Evolutionary conservation across 2,329 filamentous ascomycete species (phyloP), one percentile per base, ranked within the genome.

Genomic region (Talaromyces funiculosus): DNA sequence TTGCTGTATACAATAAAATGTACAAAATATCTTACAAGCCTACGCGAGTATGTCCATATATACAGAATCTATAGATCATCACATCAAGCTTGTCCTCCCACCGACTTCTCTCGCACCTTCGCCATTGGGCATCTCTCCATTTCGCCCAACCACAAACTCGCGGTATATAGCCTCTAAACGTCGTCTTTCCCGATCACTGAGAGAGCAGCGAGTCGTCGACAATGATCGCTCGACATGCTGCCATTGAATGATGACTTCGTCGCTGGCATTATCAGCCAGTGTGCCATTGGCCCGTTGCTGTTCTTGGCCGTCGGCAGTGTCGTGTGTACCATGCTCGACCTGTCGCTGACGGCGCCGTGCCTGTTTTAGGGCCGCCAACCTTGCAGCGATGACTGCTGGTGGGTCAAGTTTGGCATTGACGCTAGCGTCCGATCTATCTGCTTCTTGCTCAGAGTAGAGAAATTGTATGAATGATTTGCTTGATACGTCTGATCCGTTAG

Each of bases 81-180:
- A 97, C 94, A 97, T 97, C 75, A 99, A 80, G 76, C 92, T 97
- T 68, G 89, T 93, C 71, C 94, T 82, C 14, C 92, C 94, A 7
- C 94, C 94, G 76, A 99, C 86, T 76, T 97, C 94, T 74, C 87
- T 95, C 60, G 89, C 90, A 0, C 90, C 92, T 75, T 97, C 90
- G 1, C 94, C 94, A 74, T 89, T 93, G 62, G 87, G 90, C 90
- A 99, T 92, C 79, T 97, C 92, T 7, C 94, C 94, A 73, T 92
- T 96, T 67, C 94, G 83, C 0, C 92, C 92, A 3, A 90, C 90
- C 0, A 97, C 87, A 79, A 99, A 99, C 77, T 99, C 94, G 16
- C 83, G 81, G 72, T 99, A 99, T 63, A 99, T 97, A 42, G 84
- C 84, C 68, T 85, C 82, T 65, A 99, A 75, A 62, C 93, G 80